Base-by-base conservation (phyloP, 345 rosid species). In the Ailanthus altissimus region DNA sequence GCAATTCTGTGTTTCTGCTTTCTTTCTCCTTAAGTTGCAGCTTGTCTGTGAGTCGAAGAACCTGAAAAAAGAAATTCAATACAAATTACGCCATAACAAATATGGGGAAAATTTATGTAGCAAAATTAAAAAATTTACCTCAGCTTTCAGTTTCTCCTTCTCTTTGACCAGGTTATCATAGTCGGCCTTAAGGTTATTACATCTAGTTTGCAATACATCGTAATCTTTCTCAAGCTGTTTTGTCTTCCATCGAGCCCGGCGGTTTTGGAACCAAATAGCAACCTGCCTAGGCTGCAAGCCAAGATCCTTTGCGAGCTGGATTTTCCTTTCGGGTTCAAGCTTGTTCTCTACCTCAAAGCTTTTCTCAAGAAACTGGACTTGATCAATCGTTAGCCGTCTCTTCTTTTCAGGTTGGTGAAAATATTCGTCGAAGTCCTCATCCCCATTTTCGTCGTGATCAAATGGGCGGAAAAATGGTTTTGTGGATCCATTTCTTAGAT, bases 211-310 rank as follows among this genome's bases (percentile, higher is more conserved):
- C 74, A 90, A 75, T 15, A 72, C 72, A 2, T 81, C 90, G 23
- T 85, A 88, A n/a, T 89, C 94, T 80, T 81, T 87, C 78, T 90
- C 93, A 10, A 90, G 80, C 69, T 82, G 90, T 76, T 89, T 89
- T 21, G 87, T 83, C 82, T 83, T 88, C 87, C 79, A 88, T 15
- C 88, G 81, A n/a, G 94, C 94, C 20, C 92, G 84, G 36, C 93
- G 88, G 79, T 88, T 91, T 77, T 89, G 89, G 63, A 91, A 89
- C 94, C 94, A 91, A 13, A 91, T 88, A 0, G 90, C 93, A 8
- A 89, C 88, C 73, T 91, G 94, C 43, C 91, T 86, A 16, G 92
- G 94, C 85, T 86, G 90, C 85, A 91, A 77, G 9, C 91, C 88
- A 3, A 91, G 85, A 51, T 91, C 91, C 46, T 80, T 86, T 8